Conservation (phyloP, 768 basidiomycete genomes). For the Hypholoma fasciculare region DNA sequence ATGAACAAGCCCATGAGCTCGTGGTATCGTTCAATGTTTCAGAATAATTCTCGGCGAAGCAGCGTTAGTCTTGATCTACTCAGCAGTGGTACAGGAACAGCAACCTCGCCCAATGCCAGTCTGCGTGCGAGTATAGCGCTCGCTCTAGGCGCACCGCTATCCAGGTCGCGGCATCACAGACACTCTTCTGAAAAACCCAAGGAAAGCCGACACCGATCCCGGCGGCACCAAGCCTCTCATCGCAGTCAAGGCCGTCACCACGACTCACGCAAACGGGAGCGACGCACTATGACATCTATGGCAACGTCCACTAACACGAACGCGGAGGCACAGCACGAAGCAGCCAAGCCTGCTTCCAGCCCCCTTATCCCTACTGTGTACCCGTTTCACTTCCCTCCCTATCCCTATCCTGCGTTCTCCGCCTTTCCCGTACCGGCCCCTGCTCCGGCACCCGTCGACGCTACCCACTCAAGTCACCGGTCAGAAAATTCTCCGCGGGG, state of each 20-base stretch:
- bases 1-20: slow-evolving; percentile 28
- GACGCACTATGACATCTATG: slow-evolving; percentile 14
- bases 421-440: slow-evolving; percentile 21
- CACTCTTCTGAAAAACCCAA: slow-evolving; percentile 14
- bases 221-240: slow-evolving; percentile 21
- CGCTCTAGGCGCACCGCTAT: slow-evolving; percentile 17
- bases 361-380: slow-evolving; percentile 29
- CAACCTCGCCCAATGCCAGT: slow-evolving; percentile 17
- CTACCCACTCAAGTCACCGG: slow-evolving; percentile 17
- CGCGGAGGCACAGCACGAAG: background rate
- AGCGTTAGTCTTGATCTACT: slow-evolving; percentile 31
- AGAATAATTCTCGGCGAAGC: slow-evolving; percentile 19
- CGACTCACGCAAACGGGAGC: slow-evolving; percentile 12
- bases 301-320: slow-evolving; percentile 5
- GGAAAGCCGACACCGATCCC: slow-evolving; percentile 19
- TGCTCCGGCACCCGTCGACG: background rate
- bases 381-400: slow-evolving; percentile 24
- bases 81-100: slow-evolving; percentile 26
- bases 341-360: slow-evolving; percentile 7
- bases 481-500: slow-evolving; percentile 16
- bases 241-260: slow-evolving; percentile 19
- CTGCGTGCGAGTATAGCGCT: slow-evolving; percentile 20
- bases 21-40: slow-evolving; percentile 32
- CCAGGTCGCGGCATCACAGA: slow-evolving; percentile 8
- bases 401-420: slow-evolving; percentile 28